Evolutionary conservation across 352 stramenopile genomes (phyloP).

Genomic region (Globisporangium irregulare): DNA sequence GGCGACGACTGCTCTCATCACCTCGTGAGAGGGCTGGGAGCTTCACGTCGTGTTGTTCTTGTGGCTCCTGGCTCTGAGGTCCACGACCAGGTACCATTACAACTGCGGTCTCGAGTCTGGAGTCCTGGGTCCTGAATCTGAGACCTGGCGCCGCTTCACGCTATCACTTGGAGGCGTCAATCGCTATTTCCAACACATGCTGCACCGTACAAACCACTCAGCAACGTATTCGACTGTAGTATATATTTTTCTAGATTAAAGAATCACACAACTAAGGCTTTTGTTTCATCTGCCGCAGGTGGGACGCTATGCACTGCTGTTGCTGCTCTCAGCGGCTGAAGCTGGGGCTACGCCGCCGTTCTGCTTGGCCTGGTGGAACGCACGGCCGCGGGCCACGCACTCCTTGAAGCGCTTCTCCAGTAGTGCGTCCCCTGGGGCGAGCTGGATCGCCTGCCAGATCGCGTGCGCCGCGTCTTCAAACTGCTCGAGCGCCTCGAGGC

Average conservation of each 20-base stretch:
- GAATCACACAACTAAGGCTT: neutral
- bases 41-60: neutral
- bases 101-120: neutral
- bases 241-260: conserved; percentile 3
- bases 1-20: neutral
- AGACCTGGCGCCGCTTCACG: neutral
- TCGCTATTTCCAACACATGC: neutral
- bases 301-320: conserved; percentile 15
- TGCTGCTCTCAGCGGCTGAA: neutral
- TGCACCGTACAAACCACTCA: neutral
- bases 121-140: neutral
- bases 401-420: conserved; percentile 83
- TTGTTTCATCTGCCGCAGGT: neutral
- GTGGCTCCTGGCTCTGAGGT: neutral
- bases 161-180: neutral
- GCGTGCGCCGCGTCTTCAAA: conserved; percentile 74
- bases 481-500: conserved; percentile 63
- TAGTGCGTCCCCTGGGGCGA: conserved; percentile 67
- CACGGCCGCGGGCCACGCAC: conserved; percentile 67
- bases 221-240: neutral
- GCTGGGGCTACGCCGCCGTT: neutral
- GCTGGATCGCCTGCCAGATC: conserved; percentile 73
- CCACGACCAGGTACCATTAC: neutral
- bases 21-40: neutral
- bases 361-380: conserved; percentile 52